These are phyloP conservation scores for Adansonia madagascariensis DNA, from an alignment of 441 rosid genomes.

Conservation along the genomic window DNA sequence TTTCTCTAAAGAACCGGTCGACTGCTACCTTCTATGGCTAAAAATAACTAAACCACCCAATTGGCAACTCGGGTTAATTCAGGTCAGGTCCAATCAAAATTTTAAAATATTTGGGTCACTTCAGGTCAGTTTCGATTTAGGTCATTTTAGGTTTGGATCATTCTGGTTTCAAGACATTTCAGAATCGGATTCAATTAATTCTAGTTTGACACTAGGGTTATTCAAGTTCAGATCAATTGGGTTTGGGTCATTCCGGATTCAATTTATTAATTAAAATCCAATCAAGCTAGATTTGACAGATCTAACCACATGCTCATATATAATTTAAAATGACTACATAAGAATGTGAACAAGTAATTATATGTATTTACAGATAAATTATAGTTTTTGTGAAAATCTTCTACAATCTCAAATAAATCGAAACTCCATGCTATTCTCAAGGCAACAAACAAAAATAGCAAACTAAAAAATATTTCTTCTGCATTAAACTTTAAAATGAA, in stretches of 20 bases:
- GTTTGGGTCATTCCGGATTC: neutral
- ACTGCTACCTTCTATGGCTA: neutral
- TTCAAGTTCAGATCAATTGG: neutral
- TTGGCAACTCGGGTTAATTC: neutral
- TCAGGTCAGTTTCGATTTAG: neutral
- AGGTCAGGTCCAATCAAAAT: neutral
- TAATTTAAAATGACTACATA: neutral
- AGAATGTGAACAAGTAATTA: neutral
- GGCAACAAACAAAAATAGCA: constrained; percentile 19
- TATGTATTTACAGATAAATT: constrained; percentile 6
- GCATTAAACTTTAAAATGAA: neutral
- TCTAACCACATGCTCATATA: neutral
- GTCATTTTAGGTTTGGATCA: neutral
- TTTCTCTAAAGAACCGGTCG: neutral
- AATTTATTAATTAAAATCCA: neutral
- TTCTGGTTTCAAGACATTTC: neutral
- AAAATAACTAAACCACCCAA: neutral
- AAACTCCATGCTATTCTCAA: neutral
- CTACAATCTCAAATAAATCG: neutral
- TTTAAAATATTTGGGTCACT: neutral
- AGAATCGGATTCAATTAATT: neutral
- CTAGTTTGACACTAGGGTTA: neutral
- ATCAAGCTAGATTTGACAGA: neutral
- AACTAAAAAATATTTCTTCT: neutral
- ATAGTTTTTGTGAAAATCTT: neutral